Evolutionary conservation across 2,329 filamentous ascomycete species (phyloP).

Genomic region (Fusarium pseudonygamai): DNA sequence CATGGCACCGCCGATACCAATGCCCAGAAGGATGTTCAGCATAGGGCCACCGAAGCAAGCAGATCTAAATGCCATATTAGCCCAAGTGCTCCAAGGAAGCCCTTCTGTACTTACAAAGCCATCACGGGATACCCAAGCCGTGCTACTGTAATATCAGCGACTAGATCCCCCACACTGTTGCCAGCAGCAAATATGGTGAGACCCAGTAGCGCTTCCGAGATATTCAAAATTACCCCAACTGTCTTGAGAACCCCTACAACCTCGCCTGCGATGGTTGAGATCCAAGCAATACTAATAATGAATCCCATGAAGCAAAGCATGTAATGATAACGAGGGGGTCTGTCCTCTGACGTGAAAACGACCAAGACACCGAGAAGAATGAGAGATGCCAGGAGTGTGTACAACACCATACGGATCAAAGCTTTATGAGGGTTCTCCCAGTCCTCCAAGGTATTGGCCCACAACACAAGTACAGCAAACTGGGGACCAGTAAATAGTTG

Average conservation of each 20-base stretch:
- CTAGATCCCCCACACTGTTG: conserved; percentile 92
- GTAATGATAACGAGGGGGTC: conserved; percentile 77
- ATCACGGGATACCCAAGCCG: conserved; percentile 95
- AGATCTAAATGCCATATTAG: conserved; percentile 58
- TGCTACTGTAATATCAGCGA: conserved; percentile 94
- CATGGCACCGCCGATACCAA: conserved; percentile 89
- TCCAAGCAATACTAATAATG: conserved; percentile 92
- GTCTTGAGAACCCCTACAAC: conserved; percentile 96
- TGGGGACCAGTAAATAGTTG: conserved; percentile 89
- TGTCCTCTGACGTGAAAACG: conserved; percentile 71
- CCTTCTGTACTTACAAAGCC: conserved; percentile 69
- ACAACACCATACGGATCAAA: conserved; percentile 67
- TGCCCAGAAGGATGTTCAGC: conserved; percentile 95
- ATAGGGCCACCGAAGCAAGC: conserved; percentile 98
- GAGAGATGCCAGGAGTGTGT: conserved; percentile 75
- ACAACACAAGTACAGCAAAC: conserved; percentile 81
- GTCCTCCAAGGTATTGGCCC: conserved; percentile 72
- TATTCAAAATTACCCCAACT: conserved; percentile 88
- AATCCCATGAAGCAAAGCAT: conserved; percentile 91
- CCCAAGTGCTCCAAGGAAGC: not conserved
- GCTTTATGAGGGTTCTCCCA: conserved; percentile 59
- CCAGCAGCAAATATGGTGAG: conserved; percentile 96
- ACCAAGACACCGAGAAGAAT: conserved; percentile 73
- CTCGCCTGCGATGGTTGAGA: conserved; percentile 93
- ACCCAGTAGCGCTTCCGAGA: conserved; percentile 93